Base-by-base conservation (phyloP, 495 filamentous ascomycete genomes). In the Tricharina praecox region DNA sequence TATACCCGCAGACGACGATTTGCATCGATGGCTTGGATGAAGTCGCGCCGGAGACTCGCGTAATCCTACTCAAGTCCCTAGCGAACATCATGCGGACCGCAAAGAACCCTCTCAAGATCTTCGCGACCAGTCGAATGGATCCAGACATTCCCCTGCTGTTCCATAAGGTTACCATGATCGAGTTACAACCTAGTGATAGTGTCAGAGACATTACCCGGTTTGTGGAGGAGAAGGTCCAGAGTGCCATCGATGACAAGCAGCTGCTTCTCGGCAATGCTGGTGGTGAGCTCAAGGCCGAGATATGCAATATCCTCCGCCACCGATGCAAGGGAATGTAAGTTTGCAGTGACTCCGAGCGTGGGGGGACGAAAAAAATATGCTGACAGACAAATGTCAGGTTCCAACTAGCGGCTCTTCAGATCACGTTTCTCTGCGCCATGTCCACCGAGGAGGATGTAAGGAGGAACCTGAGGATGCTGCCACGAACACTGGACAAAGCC, bases 21-120 rank as follows among this genome's bases (percentile, higher is more conserved):
- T 19, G 56, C 16, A 40, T 58, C 23, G 50, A 56, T 28, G 55
- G 50, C 3, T 32, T 58, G 30, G 55, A 53, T n/a, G 53, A 58
- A 28, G 45, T 51, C 13, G 53, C 49, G 24, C 4, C 24, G 3
- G 34, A 37, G 0, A 33, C 23, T 10, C 41, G 49, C 2, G 9
- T 35, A 9, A 19, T 20, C 19, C 33, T 58, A 20, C 42, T 58
- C 4, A 13, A 28, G 2, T 26, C 49, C 0, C 33, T 58, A 9
- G 35, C 35, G 19, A 19, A 40, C 3, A 40, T 56, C 3, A 40
- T 58, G 4, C 0, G 19, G 2, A 16, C 19, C 2, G 40, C 50
- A 0, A 26, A 46, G 24, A 37, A 45, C n/a, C 24, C 53, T 2
- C 36, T 59, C 2, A 59, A 59, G 19, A 25, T 59, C 1, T 56